Evolutionary conservation across 352 stramenopile species (phyloP).

Genomic region (Phytopythium delawarense): DNA sequence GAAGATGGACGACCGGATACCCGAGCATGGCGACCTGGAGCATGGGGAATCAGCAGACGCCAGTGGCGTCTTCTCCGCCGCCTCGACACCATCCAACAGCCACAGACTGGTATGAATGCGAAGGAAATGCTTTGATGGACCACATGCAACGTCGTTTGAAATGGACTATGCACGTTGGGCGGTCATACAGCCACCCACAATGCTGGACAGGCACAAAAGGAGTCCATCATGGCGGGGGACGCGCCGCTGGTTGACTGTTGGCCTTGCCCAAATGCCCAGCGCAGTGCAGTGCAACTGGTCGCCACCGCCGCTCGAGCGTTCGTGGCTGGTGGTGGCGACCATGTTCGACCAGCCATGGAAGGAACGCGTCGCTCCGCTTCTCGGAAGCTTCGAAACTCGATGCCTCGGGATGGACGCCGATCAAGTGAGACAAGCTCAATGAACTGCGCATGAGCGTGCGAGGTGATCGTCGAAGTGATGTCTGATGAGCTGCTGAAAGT

Average conservation of each 20-base stretch:
- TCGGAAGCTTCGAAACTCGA: slow-evolving; percentile 3
- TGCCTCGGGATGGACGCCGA: background rate
- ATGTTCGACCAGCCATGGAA: background rate
- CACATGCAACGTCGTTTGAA: background rate
- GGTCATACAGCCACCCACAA: background rate
- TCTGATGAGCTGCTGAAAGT: background rate
- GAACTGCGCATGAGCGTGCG: background rate
- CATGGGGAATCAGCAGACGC: background rate
- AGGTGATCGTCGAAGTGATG: background rate
- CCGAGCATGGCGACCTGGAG: background rate
- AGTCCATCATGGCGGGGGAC: background rate
- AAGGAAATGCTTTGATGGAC: background rate
- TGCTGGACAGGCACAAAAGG: background rate
- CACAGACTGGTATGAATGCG: background rate
- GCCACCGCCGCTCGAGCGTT: background rate
- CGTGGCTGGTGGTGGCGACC: background rate
- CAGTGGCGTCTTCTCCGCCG: background rate
- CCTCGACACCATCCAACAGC: background rate
- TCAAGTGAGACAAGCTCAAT: slow-evolving; percentile 2
- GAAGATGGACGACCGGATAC: background rate
- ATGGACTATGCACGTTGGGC: background rate
- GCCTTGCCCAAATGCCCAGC: background rate
- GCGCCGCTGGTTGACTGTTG: background rate
- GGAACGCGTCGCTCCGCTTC: slow-evolving; percentile 1
- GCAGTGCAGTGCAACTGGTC: background rate